A percentile compares a stretch with the other conserved stretches of the same genome.
phyloP scores from a whole-genome alignment of 176 grass and related monocot genomes.

The Zea mays region Zm-B73-REFERENCE-NAM-5.0 NC_050104.1:155145501-155146000 shows the following conservation, averaged over 20 bases:
- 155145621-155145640: background rate
- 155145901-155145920: constrained; percentile 96
- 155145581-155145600: background rate
- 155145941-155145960: constrained; percentile 97
- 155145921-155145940: constrained; percentile 98
- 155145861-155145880: constrained; percentile 8
- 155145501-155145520: background rate
- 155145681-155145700: background rate
- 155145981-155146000: constrained; percentile 98
- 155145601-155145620: background rate
- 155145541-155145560: background rate
- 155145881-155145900: constrained; percentile 62
- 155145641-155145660: background rate
- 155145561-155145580: background rate
- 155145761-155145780: background rate
- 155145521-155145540: background rate
- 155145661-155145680: background rate
- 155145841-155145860: constrained; percentile 2
- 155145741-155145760: background rate
- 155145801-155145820: background rate
- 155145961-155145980: constrained; percentile 91
- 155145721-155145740: background rate
- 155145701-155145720: background rate
- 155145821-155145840: background rate
- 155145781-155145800: background rate